Percentiles rank a stretch among this genome's conserved stretches.
Conservation (phyloP, 306 rosid species). For the Glycine latifolia region DNA sequence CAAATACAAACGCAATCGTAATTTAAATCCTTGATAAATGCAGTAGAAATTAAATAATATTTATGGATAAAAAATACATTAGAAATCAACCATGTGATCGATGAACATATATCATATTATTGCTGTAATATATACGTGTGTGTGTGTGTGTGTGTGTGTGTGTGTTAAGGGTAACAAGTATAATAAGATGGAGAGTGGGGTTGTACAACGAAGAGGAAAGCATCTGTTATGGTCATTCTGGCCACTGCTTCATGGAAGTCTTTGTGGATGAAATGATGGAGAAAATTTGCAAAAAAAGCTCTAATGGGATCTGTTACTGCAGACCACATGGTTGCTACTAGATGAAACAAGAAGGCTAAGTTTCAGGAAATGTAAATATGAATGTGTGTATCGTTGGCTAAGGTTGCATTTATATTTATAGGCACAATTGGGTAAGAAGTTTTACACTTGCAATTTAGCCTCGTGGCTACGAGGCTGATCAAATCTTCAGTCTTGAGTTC, state of each 20-base stretch:
- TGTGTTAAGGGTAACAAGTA: neutral
- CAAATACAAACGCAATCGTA: too few species aligned
- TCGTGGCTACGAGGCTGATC: neutral
- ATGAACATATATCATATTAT: neutral
- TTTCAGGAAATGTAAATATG: neutral
- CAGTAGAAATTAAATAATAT: too few species aligned
- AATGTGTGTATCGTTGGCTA: neutral
- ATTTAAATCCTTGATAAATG: too few species aligned
- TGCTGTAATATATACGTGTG: too few species aligned
- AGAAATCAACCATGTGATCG: too few species aligned
- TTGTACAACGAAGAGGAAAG: constrained; percentile 54
- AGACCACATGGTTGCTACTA: constrained; percentile 34
- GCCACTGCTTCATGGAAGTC: constrained; percentile 58
- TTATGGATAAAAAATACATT: too few species aligned
- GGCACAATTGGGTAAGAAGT: neutral
- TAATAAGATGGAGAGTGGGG: neutral
- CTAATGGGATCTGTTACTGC: constrained; percentile 30
- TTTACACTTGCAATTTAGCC: neutral
- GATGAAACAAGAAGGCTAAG: too few species aligned
- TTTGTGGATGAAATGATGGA: constrained; percentile 43
- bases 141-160: too few species aligned
- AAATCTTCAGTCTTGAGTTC: neutral
- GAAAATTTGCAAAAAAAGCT: constrained; percentile 1
- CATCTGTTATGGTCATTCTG: constrained; percentile 55
- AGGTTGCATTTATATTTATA: constrained; percentile 19